phyloP scores from a whole-genome alignment of 257 asterid species.

The Parsonsia alboflavescens region DNA sequence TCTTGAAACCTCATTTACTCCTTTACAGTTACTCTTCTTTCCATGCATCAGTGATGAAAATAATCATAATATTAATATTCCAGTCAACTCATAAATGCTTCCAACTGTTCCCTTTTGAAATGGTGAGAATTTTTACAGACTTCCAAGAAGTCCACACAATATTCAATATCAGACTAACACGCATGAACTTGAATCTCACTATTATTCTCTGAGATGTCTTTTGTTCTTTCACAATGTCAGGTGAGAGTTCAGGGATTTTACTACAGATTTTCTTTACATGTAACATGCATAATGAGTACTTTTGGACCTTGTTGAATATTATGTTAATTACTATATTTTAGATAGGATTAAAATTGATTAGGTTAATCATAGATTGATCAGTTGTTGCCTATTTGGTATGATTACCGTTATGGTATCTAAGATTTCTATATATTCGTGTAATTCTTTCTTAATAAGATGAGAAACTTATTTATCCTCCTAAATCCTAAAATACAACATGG shows the following conservation, averaged over 20 bases:
- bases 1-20: not conserved
- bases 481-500: no score
- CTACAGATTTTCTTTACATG: not conserved
- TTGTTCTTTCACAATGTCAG: not conserved
- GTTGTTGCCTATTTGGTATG: no score
- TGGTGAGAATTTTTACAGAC: not conserved
- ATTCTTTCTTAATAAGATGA: no score
- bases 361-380: no score
- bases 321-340: no score
- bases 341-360: no score
- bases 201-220: not conserved
- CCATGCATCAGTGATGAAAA: no score
- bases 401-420: no score
- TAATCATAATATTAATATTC: no score
- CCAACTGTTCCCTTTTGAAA: not conserved
- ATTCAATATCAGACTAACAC: not conserved
- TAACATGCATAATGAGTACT: not conserved
- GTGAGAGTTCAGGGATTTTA: not conserved
- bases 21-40: not conserved
- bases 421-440: no score
- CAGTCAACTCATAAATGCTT: not conserved
- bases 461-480: no score
- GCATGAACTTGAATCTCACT: not conserved
- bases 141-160: not conserved
- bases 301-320: no score